Evolutionary conservation across 768 basidiomycete species (phyloP).

Genomic region (Leucogyrophana mollusca): DNA sequence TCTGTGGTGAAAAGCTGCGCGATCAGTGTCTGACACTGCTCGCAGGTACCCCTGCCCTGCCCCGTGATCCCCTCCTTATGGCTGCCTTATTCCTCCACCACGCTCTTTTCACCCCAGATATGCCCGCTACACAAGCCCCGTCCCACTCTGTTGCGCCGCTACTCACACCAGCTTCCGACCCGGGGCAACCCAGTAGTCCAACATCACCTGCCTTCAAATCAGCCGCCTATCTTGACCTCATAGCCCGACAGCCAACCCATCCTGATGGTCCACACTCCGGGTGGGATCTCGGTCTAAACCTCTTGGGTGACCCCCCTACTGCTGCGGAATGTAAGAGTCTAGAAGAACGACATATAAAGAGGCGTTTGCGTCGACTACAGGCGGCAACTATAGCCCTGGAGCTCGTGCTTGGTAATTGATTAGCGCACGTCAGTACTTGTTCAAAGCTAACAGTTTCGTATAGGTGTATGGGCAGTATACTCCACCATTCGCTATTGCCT

Average conservation of each 20-base stretch:
- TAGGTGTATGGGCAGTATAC: constrained; percentile 62
- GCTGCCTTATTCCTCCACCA: constrained; percentile 60
- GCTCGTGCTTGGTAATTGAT: constrained; percentile 34
- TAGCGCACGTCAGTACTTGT: constrained; percentile 2
- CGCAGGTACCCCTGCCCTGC: no score
- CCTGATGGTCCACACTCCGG: constrained; percentile 33
- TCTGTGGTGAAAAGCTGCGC: no score
- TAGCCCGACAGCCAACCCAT: constrained; percentile 41
- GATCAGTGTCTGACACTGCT: neutral
- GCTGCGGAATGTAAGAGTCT: constrained; percentile 27
- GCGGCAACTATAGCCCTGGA: constrained; percentile 27
- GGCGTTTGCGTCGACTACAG: constrained; percentile 33
- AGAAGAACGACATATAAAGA: constrained; percentile 25
- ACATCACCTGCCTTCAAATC: constrained; percentile 16
- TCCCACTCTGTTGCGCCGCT: constrained; percentile 19
- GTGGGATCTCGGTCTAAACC: constrained; percentile 29
- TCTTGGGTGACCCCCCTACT: constrained; percentile 30
- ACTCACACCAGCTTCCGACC: constrained; percentile 12
- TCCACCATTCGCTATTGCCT: constrained; percentile 65
- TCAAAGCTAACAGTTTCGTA: neutral
- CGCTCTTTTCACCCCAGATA: constrained; percentile 43
- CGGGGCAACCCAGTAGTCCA: constrained; percentile 14
- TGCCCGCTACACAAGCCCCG: constrained; percentile 8
- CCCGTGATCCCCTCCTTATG: constrained; percentile 34
- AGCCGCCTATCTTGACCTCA: constrained; percentile 34